A percentile compares a stretch with the other conserved stretches of the same genome.
These are phyloP conservation scores for Sambucus nigra DNA, from an alignment of 129 eudicot species.

Conservation along the genomic window DNA sequence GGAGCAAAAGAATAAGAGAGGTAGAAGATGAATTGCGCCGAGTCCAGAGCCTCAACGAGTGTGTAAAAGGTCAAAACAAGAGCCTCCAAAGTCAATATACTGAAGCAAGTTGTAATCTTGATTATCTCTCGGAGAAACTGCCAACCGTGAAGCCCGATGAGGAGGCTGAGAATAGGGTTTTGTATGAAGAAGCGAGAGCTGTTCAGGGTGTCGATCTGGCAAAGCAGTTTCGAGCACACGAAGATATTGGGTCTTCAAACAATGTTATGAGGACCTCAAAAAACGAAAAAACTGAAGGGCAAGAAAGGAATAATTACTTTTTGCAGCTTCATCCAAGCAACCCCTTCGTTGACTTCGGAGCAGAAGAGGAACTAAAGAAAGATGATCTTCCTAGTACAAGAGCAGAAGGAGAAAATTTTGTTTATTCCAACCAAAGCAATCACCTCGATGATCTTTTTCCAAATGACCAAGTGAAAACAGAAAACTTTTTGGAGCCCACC, in stretches of 20 bases:
- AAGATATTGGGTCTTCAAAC: neutral
- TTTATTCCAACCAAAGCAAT: neutral
- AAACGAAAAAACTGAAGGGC: slow-evolving; percentile 2
- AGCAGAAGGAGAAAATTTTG: neutral
- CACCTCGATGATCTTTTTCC: neutral
- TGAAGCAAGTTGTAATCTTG: slow-evolving; percentile 29
- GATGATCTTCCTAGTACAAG: slow-evolving; percentile 6
- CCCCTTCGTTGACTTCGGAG: neutral
- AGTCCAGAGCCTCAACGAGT: slow-evolving; percentile 30
- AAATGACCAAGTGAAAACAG: neutral
- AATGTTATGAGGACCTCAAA: neutral
- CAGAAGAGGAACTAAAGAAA: slow-evolving; percentile 6
- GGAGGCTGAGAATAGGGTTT: neutral
- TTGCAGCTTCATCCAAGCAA: neutral
- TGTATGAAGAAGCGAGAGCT: slow-evolving; percentile 2
- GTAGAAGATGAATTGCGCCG: slow-evolving; percentile 37
- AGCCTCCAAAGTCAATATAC: slow-evolving; percentile 23
- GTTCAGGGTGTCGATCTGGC: neutral
- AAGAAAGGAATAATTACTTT: neutral
- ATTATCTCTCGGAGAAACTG: slow-evolving; percentile 36
- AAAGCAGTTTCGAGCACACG: neutral
- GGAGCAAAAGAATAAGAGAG: slow-evolving; percentile 34
- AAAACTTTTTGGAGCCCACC: no score
- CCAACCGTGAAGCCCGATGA: slow-evolving; percentile 25
- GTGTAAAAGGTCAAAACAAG: slow-evolving; percentile 22